Conservation (phyloP, 768 basidiomycete genomes). For the Mycena crocata region DNA sequence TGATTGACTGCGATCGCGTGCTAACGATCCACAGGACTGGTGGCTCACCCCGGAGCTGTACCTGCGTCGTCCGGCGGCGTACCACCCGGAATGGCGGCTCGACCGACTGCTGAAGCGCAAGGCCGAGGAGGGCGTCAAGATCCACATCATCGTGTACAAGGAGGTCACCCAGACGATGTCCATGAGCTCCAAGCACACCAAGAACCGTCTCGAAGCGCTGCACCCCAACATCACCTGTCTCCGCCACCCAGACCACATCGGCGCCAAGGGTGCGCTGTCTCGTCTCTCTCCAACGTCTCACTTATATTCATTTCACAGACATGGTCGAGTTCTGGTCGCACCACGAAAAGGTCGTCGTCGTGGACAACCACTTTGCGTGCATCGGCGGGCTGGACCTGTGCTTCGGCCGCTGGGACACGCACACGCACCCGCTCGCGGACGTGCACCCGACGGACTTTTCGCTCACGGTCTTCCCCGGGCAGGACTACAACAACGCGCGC, state of each 20-base stretch:
- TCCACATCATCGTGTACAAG: too few relatives aligned
- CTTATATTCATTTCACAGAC: constrained; percentile 52
- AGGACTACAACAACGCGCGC: constrained; percentile 95
- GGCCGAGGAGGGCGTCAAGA: too few relatives aligned
- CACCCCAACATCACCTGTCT: constrained; percentile 91
- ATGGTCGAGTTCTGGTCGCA: constrained; percentile 91
- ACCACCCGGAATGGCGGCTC: constrained; percentile 39
- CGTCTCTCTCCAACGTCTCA: background rate
- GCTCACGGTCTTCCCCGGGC: constrained; percentile 89
- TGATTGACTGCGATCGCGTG: too few relatives aligned
- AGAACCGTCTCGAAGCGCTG: constrained; percentile 50
- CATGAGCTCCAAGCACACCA: constrained; percentile 35
- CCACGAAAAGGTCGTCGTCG: constrained; percentile 92
- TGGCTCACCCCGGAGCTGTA: constrained; percentile 97
- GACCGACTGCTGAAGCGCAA: too few relatives aligned
- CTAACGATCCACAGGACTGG: constrained; percentile 68
- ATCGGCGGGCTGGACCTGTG: constrained; percentile 96
- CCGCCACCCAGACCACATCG: constrained; percentile 92
- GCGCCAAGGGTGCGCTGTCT: constrained; percentile 68
- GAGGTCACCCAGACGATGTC: constrained; percentile 82
- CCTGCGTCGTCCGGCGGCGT: constrained; percentile 90
- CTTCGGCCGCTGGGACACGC: constrained; percentile 97
- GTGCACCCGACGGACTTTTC: constrained; percentile 89
- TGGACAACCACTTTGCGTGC: constrained; percentile 88
- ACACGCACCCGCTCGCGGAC: constrained; percentile 91